Percentiles rank a stretch among this genome's conserved stretches.
These are phyloP conservation scores for Penicillium dipodomyicola DNA, from an alignment of 495 filamentous ascomycete genomes.

Conservation along the genomic window DNA sequence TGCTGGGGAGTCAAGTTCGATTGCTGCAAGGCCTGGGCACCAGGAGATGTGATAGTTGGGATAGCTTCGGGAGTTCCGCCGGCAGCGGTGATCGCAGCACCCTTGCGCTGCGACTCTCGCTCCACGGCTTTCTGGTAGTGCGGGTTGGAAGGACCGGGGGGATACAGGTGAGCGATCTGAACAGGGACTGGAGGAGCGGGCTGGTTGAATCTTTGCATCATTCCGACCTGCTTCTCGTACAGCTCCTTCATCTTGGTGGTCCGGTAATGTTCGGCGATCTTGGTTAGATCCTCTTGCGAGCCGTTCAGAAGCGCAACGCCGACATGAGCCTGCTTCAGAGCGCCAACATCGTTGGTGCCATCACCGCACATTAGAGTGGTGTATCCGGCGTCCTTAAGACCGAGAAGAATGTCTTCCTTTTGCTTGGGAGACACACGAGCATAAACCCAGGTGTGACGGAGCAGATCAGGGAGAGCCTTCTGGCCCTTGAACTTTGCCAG, in stretches of 20 bases:
- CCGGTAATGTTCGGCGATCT: slow-evolving; percentile 88
- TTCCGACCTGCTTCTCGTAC: slow-evolving; percentile 88
- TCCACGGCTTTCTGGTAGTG: slow-evolving; percentile 92
- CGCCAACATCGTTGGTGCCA: slow-evolving; percentile 97
- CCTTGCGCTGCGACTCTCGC: slow-evolving; percentile 74
- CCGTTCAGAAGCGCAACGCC: slow-evolving; percentile 96
- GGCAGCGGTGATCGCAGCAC: slow-evolving; percentile 42
- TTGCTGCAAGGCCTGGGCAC: slow-evolving; percentile 66
- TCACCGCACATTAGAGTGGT: slow-evolving; percentile 99
- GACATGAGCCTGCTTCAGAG: slow-evolving; percentile 96
- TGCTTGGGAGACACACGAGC: slow-evolving; percentile 97
- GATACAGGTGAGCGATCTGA: slow-evolving; percentile 91
- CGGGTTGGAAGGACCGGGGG: slow-evolving; percentile 88
- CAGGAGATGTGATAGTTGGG: slow-evolving; percentile 67
- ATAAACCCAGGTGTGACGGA: slow-evolving; percentile 95
- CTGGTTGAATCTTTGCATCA: slow-evolving; percentile 94
- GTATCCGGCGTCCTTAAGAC: slow-evolving; percentile 93
- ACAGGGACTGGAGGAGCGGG: slow-evolving; percentile 83
- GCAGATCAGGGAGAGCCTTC: slow-evolving; percentile 64
- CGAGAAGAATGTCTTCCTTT: slow-evolving; percentile 96
- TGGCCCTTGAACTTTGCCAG: slow-evolving; percentile 85
- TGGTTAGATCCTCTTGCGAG: slow-evolving; percentile 82
- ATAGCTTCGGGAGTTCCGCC: slow-evolving; percentile 49
- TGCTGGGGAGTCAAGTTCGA: slow-evolving; percentile 51
- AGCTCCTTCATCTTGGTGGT: slow-evolving; percentile 97